Base-by-base conservation (phyloP, 1,284 basidiomycete species). In the Fistulina hepatica region DNA sequence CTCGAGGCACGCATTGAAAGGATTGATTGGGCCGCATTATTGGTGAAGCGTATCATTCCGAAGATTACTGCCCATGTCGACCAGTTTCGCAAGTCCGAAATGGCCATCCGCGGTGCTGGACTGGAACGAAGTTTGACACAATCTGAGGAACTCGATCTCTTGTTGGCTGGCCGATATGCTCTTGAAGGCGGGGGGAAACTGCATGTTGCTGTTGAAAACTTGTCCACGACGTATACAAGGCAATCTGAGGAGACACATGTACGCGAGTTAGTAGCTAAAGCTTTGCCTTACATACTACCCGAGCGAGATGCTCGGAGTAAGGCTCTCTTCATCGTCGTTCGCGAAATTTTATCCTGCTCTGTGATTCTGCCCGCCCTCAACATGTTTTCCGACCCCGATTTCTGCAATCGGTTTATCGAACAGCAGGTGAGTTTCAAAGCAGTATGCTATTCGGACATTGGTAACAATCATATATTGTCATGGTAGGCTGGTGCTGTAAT, bases 361-460 rank as follows among this genome's bases (percentile, higher is more conserved):
- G 75, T 95, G 5, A 55, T 97, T 21, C 76, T 83, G 51, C 90
- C 93, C 3, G 58, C 94, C 39, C 81, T 97, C 65, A 88, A 97
- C 39, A 85, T 93, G 78, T 54, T 97, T 31, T 73, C 84, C 34
- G 93, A 97, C 54, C 86, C 91, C 12, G 94, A 97, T 57, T 95
- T 95, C 48, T 97, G 92, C 90, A 97, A 97, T 60, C 69, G 78
- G 39, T 73, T 79, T 33, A 85, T 97, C 37, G 92, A 97, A 55
- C 81, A 92, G 61, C 72, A 88, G 59, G 86, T 86, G 58, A 56
- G 80, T 67, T 15, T 24, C 13, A 31, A 9, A 10, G 8, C 16
- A 31, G 5, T 10, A 30, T 32, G 16, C 26, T 5, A 42, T 11
- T 36, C 41, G 21, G 27, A 36, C 22, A 42, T 31, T 51, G n/a